These are phyloP conservation scores for Gaillardinia entomophila DNA, from an alignment of 805 yeast genomes.

Conservation along the genomic window DNA sequence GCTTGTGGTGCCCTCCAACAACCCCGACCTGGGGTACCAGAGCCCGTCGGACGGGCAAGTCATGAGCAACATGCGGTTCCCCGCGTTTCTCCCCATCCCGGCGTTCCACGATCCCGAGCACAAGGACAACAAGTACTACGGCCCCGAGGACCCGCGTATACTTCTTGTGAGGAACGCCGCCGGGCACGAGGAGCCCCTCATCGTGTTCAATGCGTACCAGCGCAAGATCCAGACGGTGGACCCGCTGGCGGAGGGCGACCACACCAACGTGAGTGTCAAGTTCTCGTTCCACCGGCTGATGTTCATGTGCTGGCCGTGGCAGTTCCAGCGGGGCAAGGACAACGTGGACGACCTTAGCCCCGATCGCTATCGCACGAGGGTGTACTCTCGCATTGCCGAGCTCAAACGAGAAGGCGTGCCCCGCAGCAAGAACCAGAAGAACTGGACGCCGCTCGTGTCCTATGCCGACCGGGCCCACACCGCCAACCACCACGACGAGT, in stretches of 20 bases:
- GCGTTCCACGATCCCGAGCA: slow-evolving; percentile 5
- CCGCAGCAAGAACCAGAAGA: slow-evolving; percentile 18
- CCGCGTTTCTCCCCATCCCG: slow-evolving; percentile 7
- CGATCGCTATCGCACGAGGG: neutral
- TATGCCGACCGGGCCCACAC: slow-evolving; percentile 11
- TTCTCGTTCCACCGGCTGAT: slow-evolving; percentile 1
- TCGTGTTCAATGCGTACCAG: slow-evolving; percentile 20
- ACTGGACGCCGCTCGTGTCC: slow-evolving; percentile 38
- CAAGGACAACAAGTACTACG: slow-evolving; percentile 10
- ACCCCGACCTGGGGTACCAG: slow-evolving; percentile 12
- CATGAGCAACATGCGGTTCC: slow-evolving; percentile 5
- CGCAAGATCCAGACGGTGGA: slow-evolving; percentile 9
- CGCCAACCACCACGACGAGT: slow-evolving; percentile 12
- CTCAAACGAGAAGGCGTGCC: neutral
- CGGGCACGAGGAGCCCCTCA: slow-evolving; percentile 23
- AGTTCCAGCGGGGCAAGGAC: slow-evolving; percentile 1
- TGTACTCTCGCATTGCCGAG: neutral
- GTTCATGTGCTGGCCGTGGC: slow-evolving; percentile 1
- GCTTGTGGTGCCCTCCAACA: slow-evolving; percentile 11
- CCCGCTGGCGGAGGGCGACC: slow-evolving; percentile 3
- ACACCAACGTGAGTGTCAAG: slow-evolving; percentile 1
- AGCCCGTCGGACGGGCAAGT: slow-evolving; percentile 1
- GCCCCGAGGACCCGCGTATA: slow-evolving; percentile 26
- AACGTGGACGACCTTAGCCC: neutral
- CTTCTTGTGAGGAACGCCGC: slow-evolving; percentile 14